Evolutionary conservation across 768 basidiomycete species (phyloP), one percentile per base, ranked within the genome.

Genomic region (Tulasnella sp.): DNA sequence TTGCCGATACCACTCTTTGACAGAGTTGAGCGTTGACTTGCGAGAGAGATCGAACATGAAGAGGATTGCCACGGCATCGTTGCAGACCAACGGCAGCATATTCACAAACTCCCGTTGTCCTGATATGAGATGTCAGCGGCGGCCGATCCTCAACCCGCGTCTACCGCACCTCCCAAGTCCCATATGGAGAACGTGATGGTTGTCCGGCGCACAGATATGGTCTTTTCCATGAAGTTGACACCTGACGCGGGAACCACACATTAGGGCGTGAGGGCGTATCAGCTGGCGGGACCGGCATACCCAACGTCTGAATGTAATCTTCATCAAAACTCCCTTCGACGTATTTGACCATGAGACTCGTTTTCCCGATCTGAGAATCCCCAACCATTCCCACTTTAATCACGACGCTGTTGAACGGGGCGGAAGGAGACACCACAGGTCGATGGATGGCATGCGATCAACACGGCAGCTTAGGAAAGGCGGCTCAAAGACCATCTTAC

Each of bases 171-270:
- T 62, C 92, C 92, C 57, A 96, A 74, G 75, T 96, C 92, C 93
- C 96, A 99, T 71, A 98, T 96, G 62, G 93, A 97, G 74, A 99
- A 98, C 2, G 94, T 97, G 70, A 99, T 98, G 56, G 94, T 96
- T 58, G 96, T 98, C 70, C 93, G 84, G 64, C 96, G 83, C 63
- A 99, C 94, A 56, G 88, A 86, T 65, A 99, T 97, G 14, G 94
- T 96, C 77, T 99, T 99, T 76, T 99, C 94, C 96, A 98, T 98
- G 71, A 98, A 98, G 72, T 97, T 97, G 74, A 97, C 92, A 75
- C 94, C 89, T 77, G 62, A 14, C 1, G 14, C 43, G 35, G 9
- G 14, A 41, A 35, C 27, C 27, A 14, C 36, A 32, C 37, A 25
- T 58, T 75, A 63, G 32, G 57, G 23, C 15, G 56, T 51, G 50